Evolutionary conservation across 805 yeast species (phyloP), one percentile per base, ranked within the genome.

Genomic region (Sungouiella blattae): DNA sequence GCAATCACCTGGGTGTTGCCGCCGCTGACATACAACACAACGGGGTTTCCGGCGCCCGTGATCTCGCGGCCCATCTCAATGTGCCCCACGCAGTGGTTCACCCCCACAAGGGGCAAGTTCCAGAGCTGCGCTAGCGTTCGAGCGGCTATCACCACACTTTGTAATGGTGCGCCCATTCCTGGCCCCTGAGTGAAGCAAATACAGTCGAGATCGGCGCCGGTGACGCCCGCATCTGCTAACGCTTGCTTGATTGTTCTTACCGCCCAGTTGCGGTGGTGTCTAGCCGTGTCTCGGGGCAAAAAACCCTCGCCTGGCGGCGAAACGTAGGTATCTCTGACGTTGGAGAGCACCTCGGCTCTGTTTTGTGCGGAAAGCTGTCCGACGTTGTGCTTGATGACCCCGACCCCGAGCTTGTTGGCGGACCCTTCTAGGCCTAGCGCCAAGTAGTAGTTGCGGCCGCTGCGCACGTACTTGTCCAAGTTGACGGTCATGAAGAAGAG

Each of bases 221-320:
- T 46, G 5, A 87, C 51, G 0, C 62, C 58, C 1, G 94, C 82
- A 27, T 81, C 89, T 2, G 57, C 56, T 27, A 93, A 52, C 0
- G 98, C 83, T 20, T 52, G 52, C 48, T 78, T 78, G 25, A 87
- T 77, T 15, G 89, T 61, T 38, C 97, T 62, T 1, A 86, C 89
- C 15, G 82, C 94, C 96, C 96, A 91, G 60, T 87, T 87, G 28
- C 97, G 64, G 58, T 93, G 99, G 57, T 93, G 98, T 47, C 96
- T 71, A 4, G 98, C 98, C 0, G 97, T 88, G 53, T 93, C 99
- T 40, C 98, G 64, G 1, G 99, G 99, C 28, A 93, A 62, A 50
- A 93, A 93, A 1, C 98, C 99, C 62, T 93, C 97, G 2, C 99
- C 99, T 1, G 98, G 96, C 6, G 99, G 98, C 1, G 98, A 83